A percentile compares a stretch with the other conserved stretches of the same genome.
Evolutionary conservation across 805 yeast species (phyloP).

Genomic region (Candida methanosorbosa): DNA sequence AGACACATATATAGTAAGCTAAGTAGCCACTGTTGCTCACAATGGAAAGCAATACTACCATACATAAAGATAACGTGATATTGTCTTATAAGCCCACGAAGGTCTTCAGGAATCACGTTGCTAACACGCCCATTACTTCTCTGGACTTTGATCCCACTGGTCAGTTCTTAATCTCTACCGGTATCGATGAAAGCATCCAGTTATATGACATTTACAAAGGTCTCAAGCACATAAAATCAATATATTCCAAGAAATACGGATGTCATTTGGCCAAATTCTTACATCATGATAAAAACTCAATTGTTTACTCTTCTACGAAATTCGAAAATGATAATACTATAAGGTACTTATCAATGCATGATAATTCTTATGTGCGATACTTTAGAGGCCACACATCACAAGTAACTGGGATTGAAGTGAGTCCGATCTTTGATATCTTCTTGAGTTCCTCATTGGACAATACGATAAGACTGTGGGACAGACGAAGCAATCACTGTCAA

Average conservation of each 20-base stretch:
- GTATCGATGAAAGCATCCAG: constrained; percentile 77
- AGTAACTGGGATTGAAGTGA: constrained; percentile 65
- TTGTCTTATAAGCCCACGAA: no score
- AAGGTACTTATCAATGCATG: constrained; percentile 66
- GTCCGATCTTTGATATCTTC: constrained; percentile 59
- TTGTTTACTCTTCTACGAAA: constrained; percentile 72
- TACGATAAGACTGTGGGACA: constrained; percentile 84
- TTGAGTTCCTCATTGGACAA: constrained; percentile 67
- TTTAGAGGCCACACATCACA: constrained; percentile 80
- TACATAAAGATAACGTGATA: no score
- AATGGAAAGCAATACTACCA: no score
- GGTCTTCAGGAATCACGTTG: no score
- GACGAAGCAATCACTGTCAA: constrained; percentile 54
- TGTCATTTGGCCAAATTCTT: constrained; percentile 82
- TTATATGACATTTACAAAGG: constrained; percentile 72
- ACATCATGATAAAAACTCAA: constrained; percentile 59
- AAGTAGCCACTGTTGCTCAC: no score
- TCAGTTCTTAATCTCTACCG: constrained; percentile 62
- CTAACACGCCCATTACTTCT: constrained; percentile 49
- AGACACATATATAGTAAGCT: no score
- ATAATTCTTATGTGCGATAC: constrained; percentile 74
- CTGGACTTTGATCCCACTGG: constrained; percentile 82
- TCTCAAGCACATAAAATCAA: constrained; percentile 52
- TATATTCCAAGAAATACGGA: constrained; percentile 86
- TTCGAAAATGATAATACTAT: constrained; percentile 59